Evolutionary conservation across 345 rosid genomes (phyloP).

Genomic region (Eucalyptus lansdowneana): DNA sequence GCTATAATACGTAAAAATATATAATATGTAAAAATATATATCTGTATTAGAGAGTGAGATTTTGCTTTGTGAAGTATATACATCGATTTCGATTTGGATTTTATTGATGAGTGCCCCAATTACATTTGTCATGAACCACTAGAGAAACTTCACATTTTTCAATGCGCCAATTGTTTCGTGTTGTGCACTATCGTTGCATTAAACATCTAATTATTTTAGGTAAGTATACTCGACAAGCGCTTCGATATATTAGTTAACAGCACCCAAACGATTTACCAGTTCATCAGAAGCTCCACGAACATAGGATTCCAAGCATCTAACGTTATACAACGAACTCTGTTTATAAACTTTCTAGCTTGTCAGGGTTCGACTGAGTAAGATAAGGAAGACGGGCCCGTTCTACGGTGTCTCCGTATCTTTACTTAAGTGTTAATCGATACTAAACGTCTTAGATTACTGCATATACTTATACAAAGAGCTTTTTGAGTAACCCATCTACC

Average conservation of each 20-base stretch:
- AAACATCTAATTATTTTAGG: neutral
- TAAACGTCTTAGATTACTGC: neutral
- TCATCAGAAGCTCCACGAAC: neutral
- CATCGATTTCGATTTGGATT: neutral
- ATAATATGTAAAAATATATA: neutral
- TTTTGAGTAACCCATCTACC: neutral
- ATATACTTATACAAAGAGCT: neutral
- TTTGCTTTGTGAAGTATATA: neutral
- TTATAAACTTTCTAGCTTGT: neutral
- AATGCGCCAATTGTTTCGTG: neutral
- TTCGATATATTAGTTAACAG: neutral
- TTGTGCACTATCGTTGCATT: neutral
- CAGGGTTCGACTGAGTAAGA: neutral
- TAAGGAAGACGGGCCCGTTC: neutral
- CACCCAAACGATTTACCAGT: neutral
- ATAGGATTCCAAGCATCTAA: neutral
- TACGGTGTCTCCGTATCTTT: neutral
- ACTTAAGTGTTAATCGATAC: neutral
- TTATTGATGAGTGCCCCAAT: neutral
- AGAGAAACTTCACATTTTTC: neutral
- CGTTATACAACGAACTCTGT: neutral
- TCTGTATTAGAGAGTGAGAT: neutral
- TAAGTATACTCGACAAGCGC: neutral
- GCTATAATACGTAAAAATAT: neutral
- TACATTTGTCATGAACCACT: neutral